Base-by-base conservation (phyloP, 202 grass and related monocot genomes). In the Setaria italica region DNA sequence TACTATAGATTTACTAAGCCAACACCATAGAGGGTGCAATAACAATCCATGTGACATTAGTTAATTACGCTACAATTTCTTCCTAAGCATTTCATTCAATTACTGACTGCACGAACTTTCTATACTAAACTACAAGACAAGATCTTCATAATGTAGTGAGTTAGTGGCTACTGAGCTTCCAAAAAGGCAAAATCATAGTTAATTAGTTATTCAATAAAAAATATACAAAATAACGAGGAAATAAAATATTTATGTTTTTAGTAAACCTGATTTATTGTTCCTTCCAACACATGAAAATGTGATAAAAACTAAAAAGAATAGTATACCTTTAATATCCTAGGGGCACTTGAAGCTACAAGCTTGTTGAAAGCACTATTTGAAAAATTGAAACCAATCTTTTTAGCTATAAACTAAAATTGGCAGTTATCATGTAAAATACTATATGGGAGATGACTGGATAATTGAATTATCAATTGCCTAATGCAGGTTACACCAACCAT, bases 401-500 rank as follows among this genome's bases (percentile, higher is more conserved):
- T 0, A 35, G 3, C 6, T 53, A 69, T 34, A 66, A 80, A 75
- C 66, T 6, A 49, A 42, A 48, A 62, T 30, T 13, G 4, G 4
- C n/a, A 70, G 69, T 54, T 74, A 76, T 34, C 30, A 4, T 57
- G 56, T 74, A 62, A 70, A 53, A 25, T 17, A 21, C 0, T 64
- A 80, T 62, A 30, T 54, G 50, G 1, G 57, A 87, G 67, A 57
- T 19, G 13, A 67, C 67, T 79, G 48, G 56, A 73, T 72, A 73
- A 53, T 6, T 67, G 30, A 73, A 86, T 80, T 65, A 50, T 16
- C 20, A 51, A 59, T 10, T 3, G 6, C 25, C 34, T 33, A 15
- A 32, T 89, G 60, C 41, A 80, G 35, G 37, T 55, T 30, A 60
- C 42, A 67, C 60, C 34, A 78, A 80, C 62, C 34, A 83, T 53